Percentiles rank a stretch among this genome's conserved stretches.
Conservation (phyloP, 306 rosid genomes). For the Prinsepia uniflora region DNA sequence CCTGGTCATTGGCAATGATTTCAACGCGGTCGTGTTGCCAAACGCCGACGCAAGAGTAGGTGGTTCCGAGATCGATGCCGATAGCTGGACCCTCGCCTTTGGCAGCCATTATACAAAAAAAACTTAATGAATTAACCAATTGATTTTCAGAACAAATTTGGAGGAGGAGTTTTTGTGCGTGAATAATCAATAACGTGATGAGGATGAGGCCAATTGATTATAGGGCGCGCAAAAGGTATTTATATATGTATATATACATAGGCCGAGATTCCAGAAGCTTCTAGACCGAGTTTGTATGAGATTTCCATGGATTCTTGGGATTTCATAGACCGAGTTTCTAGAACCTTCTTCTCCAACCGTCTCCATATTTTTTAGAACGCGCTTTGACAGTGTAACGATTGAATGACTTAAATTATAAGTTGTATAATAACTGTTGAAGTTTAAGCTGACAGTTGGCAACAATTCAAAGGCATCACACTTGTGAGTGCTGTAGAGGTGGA, state of each 20-base stretch:
- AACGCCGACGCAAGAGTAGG: conserved; percentile 36
- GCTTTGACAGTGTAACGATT: background rate
- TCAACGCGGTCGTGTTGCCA: conserved; percentile 40
- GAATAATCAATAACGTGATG: background rate
- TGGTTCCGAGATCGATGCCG: conserved; percentile 37
- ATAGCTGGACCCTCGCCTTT: conserved; percentile 34
- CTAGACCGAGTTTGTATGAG: conserved; percentile 1
- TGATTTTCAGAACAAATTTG: background rate
- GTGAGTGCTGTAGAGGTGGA: too few species aligned
- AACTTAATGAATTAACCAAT: background rate
- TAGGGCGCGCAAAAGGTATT: background rate
- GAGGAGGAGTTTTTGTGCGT: background rate
- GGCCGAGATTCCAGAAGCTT: background rate
- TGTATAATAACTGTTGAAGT: too few species aligned
- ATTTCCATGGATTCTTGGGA: background rate
- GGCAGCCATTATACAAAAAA: conserved; percentile 24
- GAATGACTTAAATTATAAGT: background rate
- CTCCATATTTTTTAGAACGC: background rate
- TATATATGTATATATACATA: background rate
- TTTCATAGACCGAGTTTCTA: conserved; percentile 2
- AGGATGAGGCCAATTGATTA: background rate
- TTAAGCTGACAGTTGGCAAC: too few species aligned
- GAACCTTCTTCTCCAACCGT: conserved; percentile 4
- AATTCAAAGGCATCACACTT: too few species aligned
- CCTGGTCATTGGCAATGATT: conserved; percentile 37